Evolutionary conservation across 169 alveolate genomes (phyloP), one percentile per base, ranked within the genome.

Genomic region (Eimeria nieschulzi): DNA sequence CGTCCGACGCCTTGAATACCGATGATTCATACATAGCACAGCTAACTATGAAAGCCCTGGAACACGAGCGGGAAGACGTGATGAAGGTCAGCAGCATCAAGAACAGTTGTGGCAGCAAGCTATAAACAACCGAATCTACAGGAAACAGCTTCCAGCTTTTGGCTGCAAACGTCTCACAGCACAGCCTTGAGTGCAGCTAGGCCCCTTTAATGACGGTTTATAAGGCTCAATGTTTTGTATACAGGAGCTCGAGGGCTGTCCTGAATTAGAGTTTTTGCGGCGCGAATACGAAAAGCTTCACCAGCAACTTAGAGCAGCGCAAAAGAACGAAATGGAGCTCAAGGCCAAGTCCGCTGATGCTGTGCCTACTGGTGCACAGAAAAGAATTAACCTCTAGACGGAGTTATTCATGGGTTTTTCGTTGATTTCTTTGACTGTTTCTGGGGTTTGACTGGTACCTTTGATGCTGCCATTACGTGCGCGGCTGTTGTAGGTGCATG

Each of bases 251-350:
- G 96, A 94, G 10, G 97, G 96, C 15, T 97, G 96, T 71, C 94
- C 95, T 78, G 92, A 96, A 51, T 83, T 96, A 55, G 98, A 96
- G 91, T 95, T 95, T 93, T 96, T 96, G 94, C 94, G 97, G 55
- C 90, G 79, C 71, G 98, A 96, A 72, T 96, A 96, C 76, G 97
- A 95, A 92, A 96, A 95, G 92, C 94, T 96, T 26, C 97, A 96
- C 91, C 87, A 96, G 87, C 96, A 97, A 8, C 95, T 96, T 13
- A 95, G 94, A 92, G 93, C 94, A 33, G 94, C 97, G 2, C 97
- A 96, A 78, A 97, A 96, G 70, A 93, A 94, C 59, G 98, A 96
- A 90, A 93, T 95, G 87, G 91, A 94, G 56, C 93, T 96, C 73
- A 94, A 96, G 82, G 95, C 94, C 83, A 95, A 93, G 95, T 84